Evolutionary conservation across 441 rosid genomes (phyloP).

Genomic region (Jatropha multifida): DNA sequence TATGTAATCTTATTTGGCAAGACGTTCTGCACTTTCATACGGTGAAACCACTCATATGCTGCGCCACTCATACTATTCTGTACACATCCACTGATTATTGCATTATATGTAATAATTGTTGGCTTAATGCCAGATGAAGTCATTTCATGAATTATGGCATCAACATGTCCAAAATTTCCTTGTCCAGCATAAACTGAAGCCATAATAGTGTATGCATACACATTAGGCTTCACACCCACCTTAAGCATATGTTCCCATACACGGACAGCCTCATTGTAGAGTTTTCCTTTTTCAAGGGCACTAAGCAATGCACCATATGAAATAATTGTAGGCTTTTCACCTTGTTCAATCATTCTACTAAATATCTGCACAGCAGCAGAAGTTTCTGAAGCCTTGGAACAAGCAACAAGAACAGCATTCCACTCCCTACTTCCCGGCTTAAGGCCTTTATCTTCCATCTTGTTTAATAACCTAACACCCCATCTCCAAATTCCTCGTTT

Average conservation of each 20-base stretch:
- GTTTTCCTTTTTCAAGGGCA: slow-evolving; percentile 81
- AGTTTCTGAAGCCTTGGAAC: slow-evolving; percentile 82
- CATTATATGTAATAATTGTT: slow-evolving; percentile 83
- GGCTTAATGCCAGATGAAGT: slow-evolving; percentile 54
- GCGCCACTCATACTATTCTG: slow-evolving; percentile 54
- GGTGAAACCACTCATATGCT: slow-evolving; percentile 90
- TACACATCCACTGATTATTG: slow-evolving; percentile 70
- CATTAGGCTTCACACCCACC: slow-evolving; percentile 66
- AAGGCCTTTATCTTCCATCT: slow-evolving; percentile 84
- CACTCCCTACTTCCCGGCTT: slow-evolving; percentile 74
- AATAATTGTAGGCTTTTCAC: slow-evolving; percentile 76
- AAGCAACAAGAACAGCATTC: slow-evolving; percentile 85
- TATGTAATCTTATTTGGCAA: slow-evolving; percentile 69
- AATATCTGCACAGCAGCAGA: slow-evolving; percentile 74
- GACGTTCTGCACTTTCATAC: slow-evolving; percentile 60
- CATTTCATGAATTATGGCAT: slow-evolving; percentile 68
- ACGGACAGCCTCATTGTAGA: slow-evolving; percentile 65
- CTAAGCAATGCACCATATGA: slow-evolving; percentile 83
- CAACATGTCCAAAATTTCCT: slow-evolving; percentile 59
- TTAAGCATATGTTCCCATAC: slow-evolving; percentile 93
- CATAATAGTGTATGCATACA: slow-evolving; percentile 77
- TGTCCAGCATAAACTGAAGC: slow-evolving; percentile 70
- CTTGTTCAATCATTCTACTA: slow-evolving; percentile 74
- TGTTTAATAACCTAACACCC: slow-evolving; percentile 70
- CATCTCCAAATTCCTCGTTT: slow-evolving; percentile 86